phyloP scores from a whole-genome alignment of 1,284 basidiomycete species.

The Hemileia vastatrix region DNA sequence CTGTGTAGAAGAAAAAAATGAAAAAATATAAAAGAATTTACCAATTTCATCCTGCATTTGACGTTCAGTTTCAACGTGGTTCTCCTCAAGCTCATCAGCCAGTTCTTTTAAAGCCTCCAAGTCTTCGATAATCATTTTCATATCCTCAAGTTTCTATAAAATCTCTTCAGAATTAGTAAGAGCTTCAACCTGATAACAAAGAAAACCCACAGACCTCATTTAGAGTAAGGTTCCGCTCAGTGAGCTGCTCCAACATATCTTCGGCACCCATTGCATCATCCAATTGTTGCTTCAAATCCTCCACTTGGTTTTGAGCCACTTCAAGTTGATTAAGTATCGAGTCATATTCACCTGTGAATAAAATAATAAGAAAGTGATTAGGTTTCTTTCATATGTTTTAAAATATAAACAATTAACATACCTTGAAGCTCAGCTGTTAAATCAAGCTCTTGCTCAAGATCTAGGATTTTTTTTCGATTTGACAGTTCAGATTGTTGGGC shows the following conservation, averaged over 20 bases:
- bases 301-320: slow-evolving; percentile 78
- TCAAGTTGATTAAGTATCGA: slow-evolving; percentile 64
- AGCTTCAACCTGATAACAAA: not conserved
- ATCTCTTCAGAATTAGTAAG: not conserved
- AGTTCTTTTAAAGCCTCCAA: slow-evolving; percentile 91
- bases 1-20: slow-evolving; percentile 1
- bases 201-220: slow-evolving; percentile 57
- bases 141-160: slow-evolving; percentile 81
- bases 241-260: slow-evolving; percentile 89
- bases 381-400: not conserved
- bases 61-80: slow-evolving; percentile 87
- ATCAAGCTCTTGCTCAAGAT: slow-evolving; percentile 77
- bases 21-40: slow-evolving; percentile 43
- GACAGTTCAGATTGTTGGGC: slow-evolving; percentile 78
- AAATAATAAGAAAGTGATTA: slow-evolving; percentile 21
- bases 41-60: slow-evolving; percentile 81
- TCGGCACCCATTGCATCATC: slow-evolving; percentile 92
- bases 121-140: slow-evolving; percentile 88
- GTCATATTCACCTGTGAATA: slow-evolving; percentile 62
- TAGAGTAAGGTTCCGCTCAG: slow-evolving; percentile 82
- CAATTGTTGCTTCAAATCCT: slow-evolving; percentile 85
- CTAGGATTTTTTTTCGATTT: slow-evolving; percentile 65
- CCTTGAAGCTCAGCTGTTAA: slow-evolving; percentile 44
- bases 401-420: slow-evolving; percentile 13
- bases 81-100: slow-evolving; percentile 93